Percentiles rank a stretch among this genome's conserved stretches.
Conservation (phyloP, 768 basidiomycete species). For the Serendipita indica region DNA sequence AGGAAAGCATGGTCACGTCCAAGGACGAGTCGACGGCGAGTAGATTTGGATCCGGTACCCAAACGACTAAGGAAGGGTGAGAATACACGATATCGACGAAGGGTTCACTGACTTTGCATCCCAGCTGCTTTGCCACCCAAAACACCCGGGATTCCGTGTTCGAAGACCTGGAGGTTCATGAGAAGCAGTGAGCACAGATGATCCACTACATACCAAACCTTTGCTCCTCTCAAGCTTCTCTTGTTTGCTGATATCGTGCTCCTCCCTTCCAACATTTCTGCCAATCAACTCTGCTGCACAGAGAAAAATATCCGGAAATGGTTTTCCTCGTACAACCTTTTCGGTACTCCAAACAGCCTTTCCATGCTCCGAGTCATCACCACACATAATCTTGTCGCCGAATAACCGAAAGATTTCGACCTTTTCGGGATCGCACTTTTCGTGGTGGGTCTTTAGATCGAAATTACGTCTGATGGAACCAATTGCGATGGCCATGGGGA, state of each 20-base stretch:
- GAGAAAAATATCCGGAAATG: conserved; percentile 72
- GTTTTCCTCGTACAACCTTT: conserved; percentile 41
- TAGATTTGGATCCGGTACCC: conserved; percentile 69
- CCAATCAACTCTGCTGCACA: conserved; percentile 49
- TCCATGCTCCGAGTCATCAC: conserved; percentile 38
- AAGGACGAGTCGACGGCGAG: conserved; percentile 32
- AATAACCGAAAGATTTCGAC: conserved; percentile 47
- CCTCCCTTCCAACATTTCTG: conserved; percentile 38
- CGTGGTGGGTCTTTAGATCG: conserved; percentile 38
- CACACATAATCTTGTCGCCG: conserved; percentile 51
- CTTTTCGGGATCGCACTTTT: conserved; percentile 28
- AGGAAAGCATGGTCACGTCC: conserved; percentile 36
- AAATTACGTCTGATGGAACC: conserved; percentile 54
- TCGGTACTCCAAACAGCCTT: conserved; percentile 26
- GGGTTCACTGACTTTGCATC: conserved; percentile 69
- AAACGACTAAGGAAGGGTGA: no score
- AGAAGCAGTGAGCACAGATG: no score
- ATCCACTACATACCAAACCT: no score
- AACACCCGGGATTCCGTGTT: conserved; percentile 65
- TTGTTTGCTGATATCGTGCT: conserved; percentile 21
- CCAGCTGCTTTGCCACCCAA: conserved; percentile 71
- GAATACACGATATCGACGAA: no score
- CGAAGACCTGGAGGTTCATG: no score
- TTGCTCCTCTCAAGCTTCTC: conserved; percentile 36
- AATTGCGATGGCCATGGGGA: conserved; percentile 75